Evolutionary conservation across 345 rosid genomes (phyloP).

Genomic region (Durio zibethinus): DNA sequence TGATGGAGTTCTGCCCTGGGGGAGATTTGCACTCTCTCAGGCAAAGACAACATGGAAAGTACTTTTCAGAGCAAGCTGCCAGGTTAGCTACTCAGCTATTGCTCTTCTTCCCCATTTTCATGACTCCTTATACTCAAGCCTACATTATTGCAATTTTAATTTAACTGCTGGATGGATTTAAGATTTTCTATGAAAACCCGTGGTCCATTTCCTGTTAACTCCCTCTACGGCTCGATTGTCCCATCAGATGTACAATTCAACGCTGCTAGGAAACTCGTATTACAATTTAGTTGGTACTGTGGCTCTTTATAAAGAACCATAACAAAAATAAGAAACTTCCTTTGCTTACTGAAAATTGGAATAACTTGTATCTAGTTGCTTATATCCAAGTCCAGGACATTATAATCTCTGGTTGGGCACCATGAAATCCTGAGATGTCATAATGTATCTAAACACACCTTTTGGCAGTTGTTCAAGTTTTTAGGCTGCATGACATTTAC

Average conservation of each 20-base stretch:
- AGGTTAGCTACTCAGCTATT: slow-evolving; percentile 45
- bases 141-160: not conserved
- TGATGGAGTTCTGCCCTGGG: slow-evolving; percentile 99
- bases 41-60: slow-evolving; percentile 84
- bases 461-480: not conserved
- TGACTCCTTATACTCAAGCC: not conserved
- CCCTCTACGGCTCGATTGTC: not conserved
- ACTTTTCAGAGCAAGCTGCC: slow-evolving; percentile 85
- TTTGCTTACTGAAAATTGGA: not conserved
- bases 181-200: not conserved
- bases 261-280: not conserved
- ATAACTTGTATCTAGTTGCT: not conserved
- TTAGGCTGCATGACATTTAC: not conserved
- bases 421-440: not conserved
- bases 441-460: not conserved
- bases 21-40: slow-evolving; percentile 83
- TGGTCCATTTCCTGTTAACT: not conserved
- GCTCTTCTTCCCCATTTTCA: not conserved
- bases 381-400: not conserved
- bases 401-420: not conserved
- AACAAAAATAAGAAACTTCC: too few relatives aligned
- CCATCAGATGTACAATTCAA: not conserved
- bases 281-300: not conserved
- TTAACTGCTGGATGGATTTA: not conserved
- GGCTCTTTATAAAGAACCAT: not conserved